Conservation (phyloP, 805 yeast genomes). For the Yamadazyma scolyti region DNA sequence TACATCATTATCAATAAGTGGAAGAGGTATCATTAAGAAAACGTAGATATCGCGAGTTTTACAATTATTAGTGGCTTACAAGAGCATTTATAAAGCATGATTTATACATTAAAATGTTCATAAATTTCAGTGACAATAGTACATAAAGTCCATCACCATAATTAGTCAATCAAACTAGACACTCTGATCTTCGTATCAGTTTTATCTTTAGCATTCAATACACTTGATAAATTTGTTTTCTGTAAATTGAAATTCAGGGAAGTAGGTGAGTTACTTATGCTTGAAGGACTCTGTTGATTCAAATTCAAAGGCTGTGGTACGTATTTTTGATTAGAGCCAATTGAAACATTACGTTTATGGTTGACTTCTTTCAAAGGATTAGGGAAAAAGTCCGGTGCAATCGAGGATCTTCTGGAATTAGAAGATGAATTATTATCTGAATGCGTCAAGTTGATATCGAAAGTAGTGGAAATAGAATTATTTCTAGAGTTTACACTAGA, state of each 20-base stretch:
- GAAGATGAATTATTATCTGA: constrained; percentile 24
- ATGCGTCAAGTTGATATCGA: constrained; percentile 19
- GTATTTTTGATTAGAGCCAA: constrained; percentile 20
- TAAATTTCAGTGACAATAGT: background rate
- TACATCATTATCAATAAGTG: constrained; percentile 26
- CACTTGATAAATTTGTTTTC: constrained; percentile 9
- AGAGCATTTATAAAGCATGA: too few relatives aligned
- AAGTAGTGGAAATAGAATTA: constrained; percentile 34
- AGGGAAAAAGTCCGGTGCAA: constrained; percentile 43
- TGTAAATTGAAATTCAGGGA: constrained; percentile 8
- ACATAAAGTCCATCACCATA: too few relatives aligned
- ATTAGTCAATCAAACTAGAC: constrained; percentile 29
- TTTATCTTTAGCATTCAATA: constrained; percentile 6
- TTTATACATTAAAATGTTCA: too few relatives aligned
- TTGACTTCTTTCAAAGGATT: constrained; percentile 26
- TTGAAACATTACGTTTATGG: constrained; percentile 27
- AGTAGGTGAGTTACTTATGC: constrained; percentile 7
- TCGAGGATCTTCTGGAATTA: constrained; percentile 37
- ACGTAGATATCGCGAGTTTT: too few relatives aligned
- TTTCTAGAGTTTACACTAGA: constrained; percentile 32
- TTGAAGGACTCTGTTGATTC: constrained; percentile 4
- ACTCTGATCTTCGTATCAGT: constrained; percentile 28
- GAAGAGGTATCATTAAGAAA: too few relatives aligned
- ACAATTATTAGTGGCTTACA: too few relatives aligned
- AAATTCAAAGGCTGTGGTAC: constrained; percentile 10